A percentile compares a stretch with the other conserved stretches of the same genome.
Conservation (phyloP, 179 eudicot species). For the Patellifolia procumbens region DNA sequence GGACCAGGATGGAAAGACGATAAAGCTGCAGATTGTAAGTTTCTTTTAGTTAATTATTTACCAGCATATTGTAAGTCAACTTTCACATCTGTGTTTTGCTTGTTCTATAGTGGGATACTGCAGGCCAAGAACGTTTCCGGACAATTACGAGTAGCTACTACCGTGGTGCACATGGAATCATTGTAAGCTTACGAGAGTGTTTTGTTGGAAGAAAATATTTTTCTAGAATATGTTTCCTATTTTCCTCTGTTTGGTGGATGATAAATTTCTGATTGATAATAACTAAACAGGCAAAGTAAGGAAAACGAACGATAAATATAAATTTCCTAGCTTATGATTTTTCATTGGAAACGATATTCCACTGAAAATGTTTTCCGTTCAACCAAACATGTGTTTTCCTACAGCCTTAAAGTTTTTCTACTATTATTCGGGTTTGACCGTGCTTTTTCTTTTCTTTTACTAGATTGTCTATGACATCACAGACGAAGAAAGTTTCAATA, state of each 20-base stretch:
- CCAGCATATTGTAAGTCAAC: not conserved
- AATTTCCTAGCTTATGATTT: too few species aligned
- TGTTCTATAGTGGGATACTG: slow-evolving; percentile 33
- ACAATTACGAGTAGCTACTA: slow-evolving; percentile 34
- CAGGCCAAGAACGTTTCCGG: slow-evolving; percentile 35
- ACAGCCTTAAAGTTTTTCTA: not conserved
- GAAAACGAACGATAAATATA: too few species aligned
- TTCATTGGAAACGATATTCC: too few species aligned
- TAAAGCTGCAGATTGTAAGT: slow-evolving; percentile 33
- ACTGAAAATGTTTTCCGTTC: too few species aligned
- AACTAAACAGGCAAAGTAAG: too few species aligned
- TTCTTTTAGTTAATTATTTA: not conserved
- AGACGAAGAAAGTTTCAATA: slow-evolving; percentile 30
- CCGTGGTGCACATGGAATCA: slow-evolving; percentile 35
- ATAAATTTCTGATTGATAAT: too few species aligned
- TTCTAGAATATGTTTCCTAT: too few species aligned
- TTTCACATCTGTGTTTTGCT: not conserved
- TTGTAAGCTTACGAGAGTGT: slow-evolving; percentile 16
- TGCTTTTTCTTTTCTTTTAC: not conserved
- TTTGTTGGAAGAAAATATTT: too few species aligned
- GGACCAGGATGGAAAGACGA: slow-evolving; percentile 32
- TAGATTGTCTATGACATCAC: slow-evolving; percentile 32
- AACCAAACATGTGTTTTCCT: too few species aligned
- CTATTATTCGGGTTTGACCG: not conserved
- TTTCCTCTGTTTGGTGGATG: not conserved